Evolutionary conservation across 495 filamentous ascomycete species (phyloP), one percentile per base, ranked within the genome.

Genomic region (Penicillium coffeae): DNA sequence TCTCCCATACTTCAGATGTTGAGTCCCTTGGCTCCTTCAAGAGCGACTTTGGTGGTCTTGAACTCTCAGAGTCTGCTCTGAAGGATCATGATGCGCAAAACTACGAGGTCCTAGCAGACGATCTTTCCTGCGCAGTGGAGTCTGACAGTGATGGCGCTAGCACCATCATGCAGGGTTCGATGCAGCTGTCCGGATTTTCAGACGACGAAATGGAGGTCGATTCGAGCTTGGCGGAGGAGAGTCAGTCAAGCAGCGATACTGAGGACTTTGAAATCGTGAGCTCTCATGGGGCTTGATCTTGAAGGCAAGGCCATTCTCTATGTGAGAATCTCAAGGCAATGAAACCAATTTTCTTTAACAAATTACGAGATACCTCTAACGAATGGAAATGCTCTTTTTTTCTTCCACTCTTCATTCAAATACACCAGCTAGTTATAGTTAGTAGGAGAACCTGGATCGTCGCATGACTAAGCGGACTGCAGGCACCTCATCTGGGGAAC

Each of bases 1-100:
- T 57, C 22, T 60, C 60, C 9, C 49, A 65, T 38, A 20, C 14
- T 5, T 62, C 60, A 1, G 63, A 72, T 36, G 43, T 66, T 10
- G 20, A 62, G 21, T 68, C 64, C 3, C 12, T 70, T 20, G 25
- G 53, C 13, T 65, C 62, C 15, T 27, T 35, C n/a, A 45, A 47
- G 33, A 39, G 38, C 8, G 25, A 38, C 25, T 30, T 30, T 4
- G 25, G 25, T 10, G 25, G 25, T 10, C 10, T 30, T 4, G 5
- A 30, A 10, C 25, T 30, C 10, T 30, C 25, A 30, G 25, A 8
- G n/a, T 16, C 12, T 12, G 10, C 19, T n/a, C 20, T 49, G 27
- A 21, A 42, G 18, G 14, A 16, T 21, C n/a, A 40, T 10, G 12
- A 16, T 41, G 19, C 3, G 45, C 40, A 10, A 35, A 42, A 12